phyloP scores from a whole-genome alignment of 345 rosid genomes.

The Syzygium aromaticum region DNA sequence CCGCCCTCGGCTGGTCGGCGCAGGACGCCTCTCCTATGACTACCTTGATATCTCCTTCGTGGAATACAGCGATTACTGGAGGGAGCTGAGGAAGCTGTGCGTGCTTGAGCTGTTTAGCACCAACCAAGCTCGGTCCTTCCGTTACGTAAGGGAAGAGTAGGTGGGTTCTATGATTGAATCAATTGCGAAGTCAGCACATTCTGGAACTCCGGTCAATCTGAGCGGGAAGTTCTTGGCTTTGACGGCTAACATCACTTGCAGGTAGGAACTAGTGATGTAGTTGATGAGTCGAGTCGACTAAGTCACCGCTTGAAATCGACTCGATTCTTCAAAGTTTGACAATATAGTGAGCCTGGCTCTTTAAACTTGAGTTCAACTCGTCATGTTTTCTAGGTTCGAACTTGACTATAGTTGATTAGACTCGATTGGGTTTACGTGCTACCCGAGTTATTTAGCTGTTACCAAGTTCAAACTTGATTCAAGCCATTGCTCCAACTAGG shows the following conservation, averaged over 20 bases:
- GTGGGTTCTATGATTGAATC: conserved; percentile 16
- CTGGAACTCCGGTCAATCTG: conserved; percentile 9
- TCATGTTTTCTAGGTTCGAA: neutral
- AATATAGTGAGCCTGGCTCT: neutral
- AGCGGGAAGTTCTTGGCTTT: conserved; percentile 18
- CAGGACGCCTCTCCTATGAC: conserved; percentile 21
- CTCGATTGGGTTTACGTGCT: neutral
- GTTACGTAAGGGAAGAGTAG: conserved; percentile 18
- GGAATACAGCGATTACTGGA: conserved; percentile 8
- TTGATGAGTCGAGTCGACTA: neutral
- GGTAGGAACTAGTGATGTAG: neutral
- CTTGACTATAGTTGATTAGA: neutral
- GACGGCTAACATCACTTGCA: conserved; percentile 4
- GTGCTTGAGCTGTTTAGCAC: conserved; percentile 16
- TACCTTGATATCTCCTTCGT: conserved; percentile 18
- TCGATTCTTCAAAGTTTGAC: neutral
- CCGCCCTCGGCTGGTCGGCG: conserved; percentile 7
- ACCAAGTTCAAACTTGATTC: neutral
- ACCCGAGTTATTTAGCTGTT: neutral
- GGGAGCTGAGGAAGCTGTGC: conserved; percentile 20
- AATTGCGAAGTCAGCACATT: conserved; percentile 12
- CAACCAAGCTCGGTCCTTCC: conserved; percentile 5
- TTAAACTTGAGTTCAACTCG: neutral
- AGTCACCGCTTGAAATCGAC: neutral
- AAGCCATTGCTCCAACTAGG: neutral